Evolutionary conservation across 495 filamentous ascomycete genomes (phyloP).

Genomic region (Neurospora sublineolata): DNA sequence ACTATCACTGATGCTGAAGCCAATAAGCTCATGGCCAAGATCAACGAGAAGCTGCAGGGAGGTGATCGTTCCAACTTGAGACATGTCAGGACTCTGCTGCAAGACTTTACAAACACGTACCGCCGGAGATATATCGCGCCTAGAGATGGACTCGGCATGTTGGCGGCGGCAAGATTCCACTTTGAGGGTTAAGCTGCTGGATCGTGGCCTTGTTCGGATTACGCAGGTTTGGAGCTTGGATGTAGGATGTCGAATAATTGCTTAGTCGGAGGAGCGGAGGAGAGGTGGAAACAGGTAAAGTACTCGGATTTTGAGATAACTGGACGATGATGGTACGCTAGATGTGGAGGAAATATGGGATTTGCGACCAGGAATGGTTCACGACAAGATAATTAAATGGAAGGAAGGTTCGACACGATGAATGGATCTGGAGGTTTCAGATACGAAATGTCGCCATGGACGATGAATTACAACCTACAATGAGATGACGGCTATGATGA

Average conservation of each 20-base stretch:
- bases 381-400: neutral
- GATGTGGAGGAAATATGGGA: neutral
- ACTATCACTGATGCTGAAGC: slow-evolving; percentile 54
- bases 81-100: slow-evolving; percentile 72
- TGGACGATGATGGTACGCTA: neutral
- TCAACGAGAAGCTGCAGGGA: slow-evolving; percentile 54
- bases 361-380: neutral
- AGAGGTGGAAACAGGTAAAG: neutral
- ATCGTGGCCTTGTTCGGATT: neutral
- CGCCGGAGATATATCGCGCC: slow-evolving; percentile 87
- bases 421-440: neutral
- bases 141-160: slow-evolving; percentile 73
- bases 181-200: slow-evolving; percentile 47
- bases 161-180: slow-evolving; percentile 77
- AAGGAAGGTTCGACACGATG: neutral
- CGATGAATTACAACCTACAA: neutral
- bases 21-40: slow-evolving; percentile 52
- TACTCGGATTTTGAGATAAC: neutral
- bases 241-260: neutral
- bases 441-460: neutral
- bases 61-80: slow-evolving; percentile 51
- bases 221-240: neutral
- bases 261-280: neutral
- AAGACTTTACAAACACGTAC: slow-evolving; percentile 95
- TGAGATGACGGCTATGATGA: neutral